phyloP scores from a whole-genome alignment of 2,329 filamentous ascomycete species.

The Fusarium veterinarium region DNA sequence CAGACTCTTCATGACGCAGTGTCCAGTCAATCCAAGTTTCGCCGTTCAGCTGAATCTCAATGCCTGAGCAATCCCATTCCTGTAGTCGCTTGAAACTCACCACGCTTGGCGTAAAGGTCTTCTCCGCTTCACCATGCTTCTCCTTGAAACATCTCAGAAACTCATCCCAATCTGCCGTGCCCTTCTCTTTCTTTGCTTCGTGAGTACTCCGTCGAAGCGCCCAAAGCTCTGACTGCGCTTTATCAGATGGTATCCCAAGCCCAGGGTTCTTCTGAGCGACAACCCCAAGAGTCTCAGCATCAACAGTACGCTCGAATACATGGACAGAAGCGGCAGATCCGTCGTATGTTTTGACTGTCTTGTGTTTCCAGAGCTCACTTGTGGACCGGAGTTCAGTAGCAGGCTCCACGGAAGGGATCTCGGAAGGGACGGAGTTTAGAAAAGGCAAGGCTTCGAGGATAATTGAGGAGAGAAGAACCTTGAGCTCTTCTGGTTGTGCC shows the following conservation, averaged over 20 bases:
- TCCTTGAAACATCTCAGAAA: constrained; percentile 70
- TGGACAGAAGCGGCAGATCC: constrained; percentile 64
- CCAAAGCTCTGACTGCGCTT: constrained; percentile 66
- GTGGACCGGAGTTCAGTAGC: constrained; percentile 28
- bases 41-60: constrained; percentile 53
- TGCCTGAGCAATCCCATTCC: constrained; percentile 59
- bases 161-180: constrained; percentile 72
- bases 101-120: constrained; percentile 54
- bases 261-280: constrained; percentile 51
- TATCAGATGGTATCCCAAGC: constrained; percentile 33
- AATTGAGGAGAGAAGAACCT: constrained; percentile 62
- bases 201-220: constrained; percentile 72
- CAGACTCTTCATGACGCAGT: constrained; percentile 71
- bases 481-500: constrained; percentile 57
- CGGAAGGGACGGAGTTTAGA: constrained; percentile 64
- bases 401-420: constrained; percentile 35
- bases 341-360: constrained; percentile 60
- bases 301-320: constrained; percentile 63
- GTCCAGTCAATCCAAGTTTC: constrained; percentile 60
- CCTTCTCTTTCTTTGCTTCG: constrained; percentile 58
- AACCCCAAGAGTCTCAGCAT: constrained; percentile 56
- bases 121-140: constrained; percentile 55
- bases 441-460: constrained; percentile 71
- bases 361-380: constrained; percentile 59
- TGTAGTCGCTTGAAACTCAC: constrained; percentile 51